These are phyloP conservation scores for Macrolepiota dolichaula DNA, from an alignment of 768 basidiomycete species.

Conservation along the genomic window DNA sequence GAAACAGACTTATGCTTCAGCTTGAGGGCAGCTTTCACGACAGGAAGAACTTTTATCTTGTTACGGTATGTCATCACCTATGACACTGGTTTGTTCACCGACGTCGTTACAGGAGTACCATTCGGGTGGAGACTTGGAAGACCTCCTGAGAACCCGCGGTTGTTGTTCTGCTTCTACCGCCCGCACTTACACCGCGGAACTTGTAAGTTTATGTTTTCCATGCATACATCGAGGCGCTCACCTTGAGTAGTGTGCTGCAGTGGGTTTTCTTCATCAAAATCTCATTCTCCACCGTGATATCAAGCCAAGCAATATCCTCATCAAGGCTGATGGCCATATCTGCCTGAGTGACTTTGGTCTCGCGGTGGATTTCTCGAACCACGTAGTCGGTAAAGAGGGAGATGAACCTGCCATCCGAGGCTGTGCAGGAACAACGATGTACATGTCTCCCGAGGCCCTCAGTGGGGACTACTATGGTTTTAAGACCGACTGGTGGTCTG, in stretches of 20 bases:
- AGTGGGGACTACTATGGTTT: slow-evolving; percentile 14
- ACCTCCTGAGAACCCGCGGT: slow-evolving; percentile 3
- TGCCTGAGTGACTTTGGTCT: slow-evolving; percentile 18
- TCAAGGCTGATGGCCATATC: slow-evolving; percentile 18
- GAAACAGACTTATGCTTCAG: slow-evolving; percentile 13
- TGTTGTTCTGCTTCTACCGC: slow-evolving; percentile 10
- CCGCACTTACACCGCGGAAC: slow-evolving; percentile 15
- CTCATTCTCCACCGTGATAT: slow-evolving; percentile 18
- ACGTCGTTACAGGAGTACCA: slow-evolving; percentile 14
- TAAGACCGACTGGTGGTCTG: slow-evolving; percentile 18
- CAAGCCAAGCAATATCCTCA: slow-evolving; percentile 17
- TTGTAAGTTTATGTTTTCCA: slow-evolving; percentile 6
- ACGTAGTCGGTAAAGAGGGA: not conserved
- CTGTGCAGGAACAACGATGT: slow-evolving; percentile 15
- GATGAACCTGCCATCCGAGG: slow-evolving; percentile 13
- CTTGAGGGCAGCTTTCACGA: slow-evolving; percentile 19
- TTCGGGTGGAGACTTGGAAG: slow-evolving; percentile 15
- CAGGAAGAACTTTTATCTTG: slow-evolving; percentile 17
- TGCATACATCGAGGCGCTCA: not conserved
- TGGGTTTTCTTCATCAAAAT: slow-evolving; percentile 13
- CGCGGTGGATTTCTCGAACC: slow-evolving; percentile 14
- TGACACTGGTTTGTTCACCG: not conserved
- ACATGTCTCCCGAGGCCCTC: slow-evolving; percentile 18
- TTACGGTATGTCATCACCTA: slow-evolving; percentile 12
- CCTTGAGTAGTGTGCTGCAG: slow-evolving; percentile 12